Evolutionary conservation across 2,329 filamentous ascomycete genomes (phyloP).

Genomic region (Claviceps sp.): DNA sequence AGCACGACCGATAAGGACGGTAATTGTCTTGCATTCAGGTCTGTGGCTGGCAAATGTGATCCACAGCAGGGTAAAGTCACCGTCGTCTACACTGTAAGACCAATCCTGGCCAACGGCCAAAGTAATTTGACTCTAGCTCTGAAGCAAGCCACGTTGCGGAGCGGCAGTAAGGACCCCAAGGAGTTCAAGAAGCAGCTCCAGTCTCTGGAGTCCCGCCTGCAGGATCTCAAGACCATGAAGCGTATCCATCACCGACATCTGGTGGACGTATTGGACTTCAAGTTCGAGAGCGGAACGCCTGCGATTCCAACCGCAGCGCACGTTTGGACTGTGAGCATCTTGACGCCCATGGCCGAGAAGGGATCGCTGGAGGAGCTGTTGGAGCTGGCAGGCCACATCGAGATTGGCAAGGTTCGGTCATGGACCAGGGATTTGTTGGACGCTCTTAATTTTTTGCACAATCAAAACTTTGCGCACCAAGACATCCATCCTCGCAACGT

Average conservation of each 20-base stretch:
- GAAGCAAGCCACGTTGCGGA: constrained; percentile 53
- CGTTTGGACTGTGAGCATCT: constrained; percentile 59
- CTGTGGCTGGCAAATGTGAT: constrained; percentile 55
- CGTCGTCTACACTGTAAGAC: constrained; percentile 58
- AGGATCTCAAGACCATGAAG: constrained; percentile 60
- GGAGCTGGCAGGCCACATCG: constrained; percentile 61
- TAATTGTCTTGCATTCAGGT: constrained; percentile 53
- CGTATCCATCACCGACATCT: constrained; percentile 64
- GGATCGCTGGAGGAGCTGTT: constrained; percentile 74
- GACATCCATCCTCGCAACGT: constrained; percentile 71
- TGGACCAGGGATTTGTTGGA: constrained; percentile 91
- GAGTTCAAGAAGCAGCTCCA: constrained; percentile 66
- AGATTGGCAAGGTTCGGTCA: constrained; percentile 62
- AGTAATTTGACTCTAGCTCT: constrained; percentile 54
- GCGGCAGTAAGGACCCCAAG: constrained; percentile 41
- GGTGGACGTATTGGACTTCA: constrained; percentile 70
- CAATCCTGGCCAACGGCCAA: constrained; percentile 42
- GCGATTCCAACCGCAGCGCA: constrained; percentile 23
- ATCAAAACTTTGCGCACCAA: constrained; percentile 71
- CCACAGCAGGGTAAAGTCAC: constrained; percentile 54
- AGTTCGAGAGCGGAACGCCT: constrained; percentile 46
- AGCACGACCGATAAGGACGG: constrained; percentile 49
- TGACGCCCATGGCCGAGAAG: constrained; percentile 67
- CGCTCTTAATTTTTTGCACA: constrained; percentile 76
- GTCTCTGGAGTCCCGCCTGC: constrained; percentile 61